Evolutionary conservation across 1,284 basidiomycete genomes (phyloP).

Genomic region (Cutaneotrichosporon cutaneum): DNA sequence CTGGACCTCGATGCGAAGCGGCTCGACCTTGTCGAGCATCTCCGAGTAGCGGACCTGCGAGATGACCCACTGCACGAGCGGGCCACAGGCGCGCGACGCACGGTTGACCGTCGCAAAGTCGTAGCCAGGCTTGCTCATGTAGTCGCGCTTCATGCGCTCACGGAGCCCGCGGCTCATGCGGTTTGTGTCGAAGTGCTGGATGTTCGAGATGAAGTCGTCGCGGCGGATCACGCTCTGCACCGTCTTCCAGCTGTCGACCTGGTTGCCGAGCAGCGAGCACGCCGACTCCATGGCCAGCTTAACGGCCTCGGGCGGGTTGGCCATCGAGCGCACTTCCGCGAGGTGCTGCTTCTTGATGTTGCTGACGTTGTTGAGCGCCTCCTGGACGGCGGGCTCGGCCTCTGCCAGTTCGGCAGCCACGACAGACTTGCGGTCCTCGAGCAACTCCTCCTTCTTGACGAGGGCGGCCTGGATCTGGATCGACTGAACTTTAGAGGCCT

Average conservation of each 20-base stretch:
- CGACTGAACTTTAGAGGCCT: conserved; percentile 94
- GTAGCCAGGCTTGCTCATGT: conserved; percentile 84
- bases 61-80: conserved; percentile 96
- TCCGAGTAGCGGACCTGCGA: conserved; percentile 97
- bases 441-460: conserved; percentile 84
- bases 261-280: conserved; percentile 95
- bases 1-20: conserved; percentile 91
- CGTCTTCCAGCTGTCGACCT: conserved; percentile 88
- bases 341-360: conserved; percentile 97
- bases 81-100: conserved; percentile 96
- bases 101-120: conserved; percentile 95
- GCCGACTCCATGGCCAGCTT: conserved; percentile 99
- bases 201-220: conserved; percentile 95
- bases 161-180: conserved; percentile 88
- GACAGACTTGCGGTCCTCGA: conserved; percentile 79
- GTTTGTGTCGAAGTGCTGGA: conserved; percentile 95
- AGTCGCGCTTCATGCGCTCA: conserved; percentile 91
- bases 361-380: conserved; percentile 91
- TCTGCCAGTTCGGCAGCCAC: conserved; percentile 96
- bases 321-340: conserved; percentile 97
- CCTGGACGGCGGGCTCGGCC: conserved; percentile 94
- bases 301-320: conserved; percentile 96
- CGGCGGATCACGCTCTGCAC: conserved; percentile 95
- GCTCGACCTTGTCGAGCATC: conserved; percentile 96
- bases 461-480: conserved; percentile 93